phyloP scores from a whole-genome alignment of 345 rosid species.

The Mercurialis annua region DNA sequence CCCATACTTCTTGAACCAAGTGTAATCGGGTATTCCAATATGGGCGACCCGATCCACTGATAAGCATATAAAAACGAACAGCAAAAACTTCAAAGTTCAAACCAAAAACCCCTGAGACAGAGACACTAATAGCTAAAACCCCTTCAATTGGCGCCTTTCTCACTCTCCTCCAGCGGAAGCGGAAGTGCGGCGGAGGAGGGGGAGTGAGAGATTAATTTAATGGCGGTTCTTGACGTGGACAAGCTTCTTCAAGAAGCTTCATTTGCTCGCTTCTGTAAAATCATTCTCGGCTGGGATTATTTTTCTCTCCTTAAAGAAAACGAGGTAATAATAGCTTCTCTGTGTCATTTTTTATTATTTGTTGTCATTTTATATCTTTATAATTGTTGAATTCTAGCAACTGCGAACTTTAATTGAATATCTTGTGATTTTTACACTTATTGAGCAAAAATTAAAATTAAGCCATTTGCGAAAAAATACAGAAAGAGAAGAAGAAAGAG shows the following conservation, averaged over 20 bases:
- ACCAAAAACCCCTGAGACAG: no score
- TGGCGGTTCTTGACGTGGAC: conserved; percentile 59
- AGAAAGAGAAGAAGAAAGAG: conserved; percentile 37
- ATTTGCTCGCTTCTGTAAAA: conserved; percentile 59
- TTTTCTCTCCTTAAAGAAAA: conserved; percentile 51
- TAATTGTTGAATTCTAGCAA: neutral
- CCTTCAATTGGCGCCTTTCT: no score
- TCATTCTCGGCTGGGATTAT: conserved; percentile 77
- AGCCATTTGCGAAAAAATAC: conserved; percentile 5
- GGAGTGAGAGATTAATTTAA: conserved; percentile 9
- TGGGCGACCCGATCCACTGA: no score
- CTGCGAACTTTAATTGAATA: neutral
- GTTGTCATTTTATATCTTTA: neutral
- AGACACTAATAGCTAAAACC: no score
- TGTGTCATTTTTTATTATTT: neutral
- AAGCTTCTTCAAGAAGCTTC: conserved; percentile 58
- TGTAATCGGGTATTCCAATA: no score
- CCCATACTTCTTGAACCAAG: no score
- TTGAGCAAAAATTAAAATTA: no score
- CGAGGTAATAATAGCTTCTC: conserved; percentile 27
- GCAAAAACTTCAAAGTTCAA: no score
- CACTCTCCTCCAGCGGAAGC: no score
- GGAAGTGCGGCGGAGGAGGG: neutral
- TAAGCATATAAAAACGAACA: no score
- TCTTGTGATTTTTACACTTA: no score